Percentiles rank a stretch among this genome's conserved stretches.
Conservation (phyloP, 2,329 filamentous ascomycete species). For the Colletotrichum cuscutae region DNA sequence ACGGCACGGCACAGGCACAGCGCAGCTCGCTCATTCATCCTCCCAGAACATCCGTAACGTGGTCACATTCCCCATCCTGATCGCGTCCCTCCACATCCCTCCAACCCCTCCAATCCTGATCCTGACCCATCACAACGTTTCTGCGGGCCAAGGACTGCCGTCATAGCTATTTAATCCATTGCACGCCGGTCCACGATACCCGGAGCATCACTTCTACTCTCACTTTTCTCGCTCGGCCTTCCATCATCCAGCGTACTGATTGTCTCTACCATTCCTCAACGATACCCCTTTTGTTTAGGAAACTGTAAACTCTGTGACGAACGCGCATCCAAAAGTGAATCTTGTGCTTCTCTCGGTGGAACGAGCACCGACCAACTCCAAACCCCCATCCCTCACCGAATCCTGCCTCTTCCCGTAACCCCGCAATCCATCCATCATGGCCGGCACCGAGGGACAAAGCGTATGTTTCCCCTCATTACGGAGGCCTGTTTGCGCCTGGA, state of each 20-base stretch:
- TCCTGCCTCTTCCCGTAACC: not conserved
- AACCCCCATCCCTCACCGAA: not conserved
- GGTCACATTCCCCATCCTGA: slow-evolving; percentile 8
- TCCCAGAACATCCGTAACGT: not conserved
- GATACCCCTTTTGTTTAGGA: slow-evolving; percentile 8
- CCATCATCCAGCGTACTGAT: not conserved
- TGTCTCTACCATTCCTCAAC: not conserved
- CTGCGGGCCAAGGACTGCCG: slow-evolving; percentile 1
- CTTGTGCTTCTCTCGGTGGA: not conserved
- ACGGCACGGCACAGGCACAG: not conserved
- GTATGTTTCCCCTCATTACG: not conserved
- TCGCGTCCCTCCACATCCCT: slow-evolving; percentile 1
- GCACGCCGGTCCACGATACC: slow-evolving; percentile 11
- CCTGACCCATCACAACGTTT: slow-evolving; percentile 6
- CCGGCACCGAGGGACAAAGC: slow-evolving; percentile 34
- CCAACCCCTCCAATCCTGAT: slow-evolving; percentile 25
- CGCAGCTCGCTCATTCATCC: not conserved
- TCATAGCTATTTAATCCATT: slow-evolving; percentile 26
- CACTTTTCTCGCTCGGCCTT: not conserved
- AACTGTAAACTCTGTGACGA: not conserved
- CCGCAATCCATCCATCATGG: slow-evolving; percentile 25
- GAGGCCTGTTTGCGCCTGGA: not conserved
- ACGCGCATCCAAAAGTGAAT: not conserved
- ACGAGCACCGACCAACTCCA: slow-evolving; percentile 1
- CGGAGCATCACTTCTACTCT: not conserved